Base-by-base conservation (phyloP, 2,329 filamentous ascomycete genomes). In the Lecanosticta acicola region DNA sequence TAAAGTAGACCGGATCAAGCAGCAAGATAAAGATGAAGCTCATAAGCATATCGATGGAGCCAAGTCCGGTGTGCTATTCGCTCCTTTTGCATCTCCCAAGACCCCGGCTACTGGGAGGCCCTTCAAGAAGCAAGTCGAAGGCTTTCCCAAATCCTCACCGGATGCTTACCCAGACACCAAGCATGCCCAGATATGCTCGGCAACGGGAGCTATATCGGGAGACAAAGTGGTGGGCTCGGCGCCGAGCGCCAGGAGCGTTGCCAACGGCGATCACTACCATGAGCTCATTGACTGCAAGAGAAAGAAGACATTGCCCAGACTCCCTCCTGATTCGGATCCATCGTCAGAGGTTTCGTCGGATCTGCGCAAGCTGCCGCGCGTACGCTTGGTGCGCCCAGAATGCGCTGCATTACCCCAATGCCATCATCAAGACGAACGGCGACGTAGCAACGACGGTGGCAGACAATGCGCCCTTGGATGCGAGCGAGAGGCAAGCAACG, bases 301-400 rank as follows among this genome's bases (percentile, higher is more conserved):
- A 37, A 8, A 37, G 13, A 17, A 43, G 36, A 39, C 18, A 18
- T 36, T n/a, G 45, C 42, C 45, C 45, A 40, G 45, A 29, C 24
- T 16, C 35, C n/a, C 32, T 18, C 24, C 29, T 13, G 39, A 32
- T 35, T 20, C 39, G 39, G 39, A 35, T 26, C 14, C 29, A 33
- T 41, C 39, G 11, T 18, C 39, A 11, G 5, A 5, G 24, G 24
- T 11, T 17, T 16, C n/a, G n/a, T n/a, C 36, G 20, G 47, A 53
- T 35, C 40, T 55, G 24, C 41, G 48, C 43, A 49, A 50, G 14
- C 41, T 63, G 29, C 60, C 60, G 9, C 51, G 48, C 19, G 55
- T 62, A 2, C 46, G 51, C 18, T 46, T 60, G n/a, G 51, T 62
- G 3, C 58, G 55, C 36, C 61, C 61, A n/a, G 53, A 59, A 14